Base-by-base conservation (phyloP, 2,329 filamentous ascomycete species). In the Ophiosphaerella korrae region DNA sequence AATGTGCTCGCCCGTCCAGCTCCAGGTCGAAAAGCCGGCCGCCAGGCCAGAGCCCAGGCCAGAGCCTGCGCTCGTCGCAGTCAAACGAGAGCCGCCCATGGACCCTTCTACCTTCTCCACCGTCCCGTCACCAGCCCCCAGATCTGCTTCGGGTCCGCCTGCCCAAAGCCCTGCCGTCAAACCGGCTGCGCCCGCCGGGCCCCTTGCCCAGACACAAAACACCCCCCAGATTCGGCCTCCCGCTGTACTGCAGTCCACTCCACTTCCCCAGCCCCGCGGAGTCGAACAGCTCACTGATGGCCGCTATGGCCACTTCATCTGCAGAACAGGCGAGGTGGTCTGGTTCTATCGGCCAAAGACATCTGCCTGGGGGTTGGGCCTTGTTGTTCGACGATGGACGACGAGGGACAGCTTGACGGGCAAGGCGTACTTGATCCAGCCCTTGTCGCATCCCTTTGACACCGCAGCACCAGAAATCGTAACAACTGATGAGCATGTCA, bases 1-100 rank as follows among this genome's bases (percentile, higher is more conserved):
- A 65, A 73, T 84, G 43, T 85, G 82, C 68, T 80, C 76, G 12
- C 82, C 82, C 2, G 77, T 82, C 53, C 80, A 82, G 51, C 61
- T 78, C 5, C 76, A 83, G 34, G 71, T 68, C 24, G 68, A 75
- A 44, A 71, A 74, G 45, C 68, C 64, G 32, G 51, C 54, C 8
- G 49, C 50, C 29, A 69, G 62, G 57, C 36, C 45, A 11, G 67
- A 69, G 34, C 7, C 11, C 26, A 29, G 6, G 26, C 11, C 26
- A 11, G 62, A 67, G 32, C 43, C 57, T 16, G 33, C 59, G 11
- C 42, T 48, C 12, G 45, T 56, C 4, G 43, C 65, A 71, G 58
- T 67, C 61, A 34, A 68, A 74, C 48, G 48, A 56, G 14, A 16
- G 32, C 58, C 61, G 13, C 45, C 41, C 37, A 37, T 35, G 21